phyloP scores from a whole-genome alignment of 768 basidiomycete species.

The Saitozyma podzolica region DNA sequence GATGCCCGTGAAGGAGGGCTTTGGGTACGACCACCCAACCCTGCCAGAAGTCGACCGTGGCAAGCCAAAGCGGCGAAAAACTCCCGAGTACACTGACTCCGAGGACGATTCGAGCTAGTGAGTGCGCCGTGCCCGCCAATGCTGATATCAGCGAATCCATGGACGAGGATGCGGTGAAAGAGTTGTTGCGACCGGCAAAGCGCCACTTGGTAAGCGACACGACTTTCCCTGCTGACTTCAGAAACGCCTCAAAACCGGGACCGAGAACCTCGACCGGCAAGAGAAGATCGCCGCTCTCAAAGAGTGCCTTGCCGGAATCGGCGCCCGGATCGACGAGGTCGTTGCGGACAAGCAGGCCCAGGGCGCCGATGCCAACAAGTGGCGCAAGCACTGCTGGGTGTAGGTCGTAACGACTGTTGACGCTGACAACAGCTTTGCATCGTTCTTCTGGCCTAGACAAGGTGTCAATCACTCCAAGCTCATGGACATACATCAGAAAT shows the following conservation, averaged over 20 bases:
- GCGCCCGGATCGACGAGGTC: conserved; percentile 83
- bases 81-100: conserved; percentile 93
- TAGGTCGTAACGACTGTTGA: conserved; percentile 56
- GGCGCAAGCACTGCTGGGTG: conserved; percentile 97
- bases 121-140: conserved; percentile 45
- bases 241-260: conserved; percentile 94
- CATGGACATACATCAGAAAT: conserved; percentile 92
- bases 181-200: conserved; percentile 93
- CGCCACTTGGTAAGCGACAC: conserved; percentile 73
- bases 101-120: conserved; percentile 88
- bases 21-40: conserved; percentile 33
- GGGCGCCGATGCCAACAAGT: conserved; percentile 80
- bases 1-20: conserved; percentile 43
- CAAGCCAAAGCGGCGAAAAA: conserved; percentile 89
- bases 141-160: conserved; percentile 72
- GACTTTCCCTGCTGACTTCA: conserved; percentile 44
- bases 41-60: conserved; percentile 56
- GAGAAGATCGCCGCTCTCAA: conserved; percentile 95
- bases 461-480: conserved; percentile 83
- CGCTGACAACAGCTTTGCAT: conserved; percentile 69
- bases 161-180: conserved; percentile 90
- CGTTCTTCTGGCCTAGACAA: conserved; percentile 96
- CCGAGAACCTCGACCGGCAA: conserved; percentile 88
- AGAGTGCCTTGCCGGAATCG: conserved; percentile 90
- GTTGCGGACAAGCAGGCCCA: conserved; percentile 70